Evolutionary conservation across 768 basidiomycete genomes (phyloP).

Genomic region (Termitomyces eurrhizus): DNA sequence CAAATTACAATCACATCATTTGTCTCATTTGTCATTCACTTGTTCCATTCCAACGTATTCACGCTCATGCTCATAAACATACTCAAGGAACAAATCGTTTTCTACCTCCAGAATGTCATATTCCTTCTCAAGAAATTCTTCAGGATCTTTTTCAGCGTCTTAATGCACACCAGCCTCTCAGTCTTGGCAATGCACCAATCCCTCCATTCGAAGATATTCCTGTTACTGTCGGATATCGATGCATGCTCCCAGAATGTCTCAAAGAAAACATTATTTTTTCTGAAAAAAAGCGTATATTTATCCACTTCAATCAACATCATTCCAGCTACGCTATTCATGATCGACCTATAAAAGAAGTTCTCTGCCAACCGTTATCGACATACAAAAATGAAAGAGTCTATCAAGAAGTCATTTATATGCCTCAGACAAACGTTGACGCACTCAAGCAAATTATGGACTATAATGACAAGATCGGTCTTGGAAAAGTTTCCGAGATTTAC

Average conservation of each 20-base stretch:
- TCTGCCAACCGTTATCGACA: not conserved
- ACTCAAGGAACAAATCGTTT: too few species aligned
- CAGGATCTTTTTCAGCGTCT: too few species aligned
- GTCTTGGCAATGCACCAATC: not conserved
- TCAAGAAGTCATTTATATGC: not conserved
- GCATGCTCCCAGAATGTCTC: not conserved
- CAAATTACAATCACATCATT: too few species aligned
- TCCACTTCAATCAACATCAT: not conserved
- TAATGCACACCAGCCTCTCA: not conserved
- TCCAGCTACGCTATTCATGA: not conserved
- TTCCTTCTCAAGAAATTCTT: too few species aligned
- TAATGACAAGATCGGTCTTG: not conserved
- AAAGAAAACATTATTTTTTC: not conserved
- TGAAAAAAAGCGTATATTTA: not conserved
- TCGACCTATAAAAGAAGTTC: not conserved
- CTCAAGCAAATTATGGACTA: not conserved
- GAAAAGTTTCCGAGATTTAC: not conserved
- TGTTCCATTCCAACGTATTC: too few species aligned
- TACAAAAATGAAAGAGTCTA: not conserved
- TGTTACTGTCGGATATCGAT: not conserved
- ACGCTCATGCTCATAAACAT: too few species aligned
- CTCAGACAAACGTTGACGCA: not conserved
- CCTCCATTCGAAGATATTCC: not conserved
- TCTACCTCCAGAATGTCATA: too few species aligned
- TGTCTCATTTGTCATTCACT: too few species aligned